A percentile compares a stretch with the other conserved stretches of the same genome.
These are phyloP conservation scores for Chaetomium sp. DNA, from an alignment of 2,329 filamentous ascomycete genomes.

Conservation along the genomic window DNA sequence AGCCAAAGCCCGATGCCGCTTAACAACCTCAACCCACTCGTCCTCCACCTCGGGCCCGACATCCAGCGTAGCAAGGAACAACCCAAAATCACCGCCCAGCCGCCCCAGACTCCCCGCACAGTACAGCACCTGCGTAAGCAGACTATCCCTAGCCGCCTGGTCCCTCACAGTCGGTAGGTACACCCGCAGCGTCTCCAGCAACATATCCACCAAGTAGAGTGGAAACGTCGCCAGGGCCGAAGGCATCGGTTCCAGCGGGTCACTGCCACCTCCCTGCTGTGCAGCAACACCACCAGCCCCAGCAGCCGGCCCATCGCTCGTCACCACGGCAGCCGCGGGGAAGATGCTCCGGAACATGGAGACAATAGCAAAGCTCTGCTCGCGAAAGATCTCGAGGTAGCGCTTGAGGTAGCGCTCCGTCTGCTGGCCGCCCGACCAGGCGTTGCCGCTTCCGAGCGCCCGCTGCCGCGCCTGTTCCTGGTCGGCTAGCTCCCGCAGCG, in stretches of 20 bases:
- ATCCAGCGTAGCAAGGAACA: slow-evolving; percentile 72
- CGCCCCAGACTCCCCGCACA: slow-evolving; percentile 89
- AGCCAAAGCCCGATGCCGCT: slow-evolving; percentile 82
- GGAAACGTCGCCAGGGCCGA: slow-evolving; percentile 82
- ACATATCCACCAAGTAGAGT: slow-evolving; percentile 76
- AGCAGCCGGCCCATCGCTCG: slow-evolving; percentile 24
- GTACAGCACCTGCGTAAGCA: slow-evolving; percentile 90
- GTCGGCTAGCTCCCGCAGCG: slow-evolving; percentile 84
- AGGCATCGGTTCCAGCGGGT: slow-evolving; percentile 62
- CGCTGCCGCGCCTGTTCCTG: slow-evolving; percentile 66
- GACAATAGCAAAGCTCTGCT: slow-evolving; percentile 94
- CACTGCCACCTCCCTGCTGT: slow-evolving; percentile 3
- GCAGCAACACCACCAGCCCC: not conserved
- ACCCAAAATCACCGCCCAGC: slow-evolving; percentile 88
- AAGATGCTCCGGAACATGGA: slow-evolving; percentile 94
- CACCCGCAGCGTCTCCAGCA: slow-evolving; percentile 71
- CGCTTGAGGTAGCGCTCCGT: slow-evolving; percentile 92
- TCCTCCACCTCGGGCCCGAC: slow-evolving; percentile 51
- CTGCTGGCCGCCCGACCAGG: slow-evolving; percentile 77
- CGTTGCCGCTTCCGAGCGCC: slow-evolving; percentile 44
- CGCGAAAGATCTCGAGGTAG: slow-evolving; percentile 95
- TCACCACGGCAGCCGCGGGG: slow-evolving; percentile 51
- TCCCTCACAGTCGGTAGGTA: slow-evolving; percentile 85
- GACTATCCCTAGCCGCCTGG: slow-evolving; percentile 76
- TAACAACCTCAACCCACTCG: slow-evolving; percentile 88